Conservation (phyloP, 345 rosid genomes). For the Anacardium occidentale region DNA sequence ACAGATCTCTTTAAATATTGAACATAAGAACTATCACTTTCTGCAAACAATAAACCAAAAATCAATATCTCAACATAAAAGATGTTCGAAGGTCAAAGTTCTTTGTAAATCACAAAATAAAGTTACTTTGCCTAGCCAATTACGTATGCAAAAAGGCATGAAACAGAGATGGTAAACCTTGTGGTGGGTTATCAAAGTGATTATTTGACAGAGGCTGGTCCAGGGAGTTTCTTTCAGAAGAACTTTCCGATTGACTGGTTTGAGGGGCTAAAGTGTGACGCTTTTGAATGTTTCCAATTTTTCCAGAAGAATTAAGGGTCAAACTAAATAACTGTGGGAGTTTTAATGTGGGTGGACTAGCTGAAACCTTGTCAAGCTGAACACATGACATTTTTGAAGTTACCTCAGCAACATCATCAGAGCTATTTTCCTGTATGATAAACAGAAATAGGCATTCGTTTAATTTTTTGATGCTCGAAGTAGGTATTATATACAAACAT, state of each 20-base stretch:
- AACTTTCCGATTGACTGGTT: conserved; percentile 57
- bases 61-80: conserved; percentile 14
- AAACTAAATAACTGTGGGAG: conserved; percentile 90
- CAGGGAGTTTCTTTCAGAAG: conserved; percentile 51
- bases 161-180: conserved; percentile 50
- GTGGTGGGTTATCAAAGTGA: conserved; percentile 47
- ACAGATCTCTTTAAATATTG: conserved; percentile 89
- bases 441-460: conserved; percentile 1
- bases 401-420: conserved; percentile 67
- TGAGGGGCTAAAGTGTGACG: conserved; percentile 56
- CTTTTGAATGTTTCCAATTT: conserved; percentile 72
- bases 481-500: conserved; percentile 5
- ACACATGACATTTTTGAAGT: conserved; percentile 65
- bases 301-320: conserved; percentile 90
- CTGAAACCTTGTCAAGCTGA: conserved; percentile 78
- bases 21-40: conserved; percentile 54
- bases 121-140: conserved; percentile 3
- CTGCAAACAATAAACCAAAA: conserved; percentile 45
- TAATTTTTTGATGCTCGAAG: background rate
- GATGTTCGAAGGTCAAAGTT: conserved; percentile 4
- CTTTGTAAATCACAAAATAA: conserved; percentile 9
- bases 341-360: conserved; percentile 72
- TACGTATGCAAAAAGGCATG: background rate
- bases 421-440: conserved; percentile 62
- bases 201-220: conserved; percentile 52